Evolutionary conservation across 352 stramenopile genomes (phyloP).

Genomic region (Hyaloperonospora arabidopsidis): DNA sequence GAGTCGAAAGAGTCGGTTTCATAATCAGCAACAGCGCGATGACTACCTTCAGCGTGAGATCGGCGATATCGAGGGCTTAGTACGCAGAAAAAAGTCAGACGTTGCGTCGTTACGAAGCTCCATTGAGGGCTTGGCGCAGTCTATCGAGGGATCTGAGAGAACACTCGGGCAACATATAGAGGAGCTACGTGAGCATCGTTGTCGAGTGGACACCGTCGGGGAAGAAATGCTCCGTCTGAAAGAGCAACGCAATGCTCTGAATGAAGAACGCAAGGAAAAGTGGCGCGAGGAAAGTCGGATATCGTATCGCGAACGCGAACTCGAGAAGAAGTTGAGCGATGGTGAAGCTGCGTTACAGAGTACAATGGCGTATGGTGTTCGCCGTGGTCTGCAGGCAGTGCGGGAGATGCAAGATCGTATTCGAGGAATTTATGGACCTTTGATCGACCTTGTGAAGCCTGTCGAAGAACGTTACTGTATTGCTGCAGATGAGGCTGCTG

Average conservation of each 20-base stretch:
- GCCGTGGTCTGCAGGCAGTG: slow-evolving; percentile 73
- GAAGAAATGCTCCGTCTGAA: slow-evolving; percentile 60
- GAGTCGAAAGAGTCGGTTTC: slow-evolving; percentile 92
- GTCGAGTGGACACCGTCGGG: slow-evolving; percentile 43
- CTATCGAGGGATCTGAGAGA: slow-evolving; percentile 38
- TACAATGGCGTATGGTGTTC: slow-evolving; percentile 84
- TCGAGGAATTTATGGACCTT: slow-evolving; percentile 87
- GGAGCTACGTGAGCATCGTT: slow-evolving; percentile 48
- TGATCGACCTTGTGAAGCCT: slow-evolving; percentile 93
- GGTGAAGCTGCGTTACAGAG: slow-evolving; percentile 75
- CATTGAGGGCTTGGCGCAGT: slow-evolving; percentile 36
- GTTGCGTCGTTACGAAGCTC: slow-evolving; percentile 30
- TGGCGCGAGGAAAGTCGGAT: slow-evolving; percentile 79
- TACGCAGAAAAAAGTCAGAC: slow-evolving; percentile 54
- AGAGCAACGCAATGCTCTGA: slow-evolving; percentile 68
- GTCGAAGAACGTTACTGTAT: slow-evolving; percentile 89
- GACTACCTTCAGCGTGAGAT: slow-evolving; percentile 68
- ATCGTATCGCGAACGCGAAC: slow-evolving; percentile 60
- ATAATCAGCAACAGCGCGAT: slow-evolving; percentile 89
- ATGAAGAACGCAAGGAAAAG: slow-evolving; percentile 72
- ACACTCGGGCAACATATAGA: slow-evolving; percentile 37
- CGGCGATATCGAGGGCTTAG: slow-evolving; percentile 51
- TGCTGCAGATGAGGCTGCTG: slow-evolving; percentile 92
- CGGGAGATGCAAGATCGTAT: slow-evolving; percentile 84
- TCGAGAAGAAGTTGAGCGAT: slow-evolving; percentile 59